Base-by-base conservation (phyloP, 1,284 basidiomycete genomes). In the Neotropicomus parvogracilis region DNA sequence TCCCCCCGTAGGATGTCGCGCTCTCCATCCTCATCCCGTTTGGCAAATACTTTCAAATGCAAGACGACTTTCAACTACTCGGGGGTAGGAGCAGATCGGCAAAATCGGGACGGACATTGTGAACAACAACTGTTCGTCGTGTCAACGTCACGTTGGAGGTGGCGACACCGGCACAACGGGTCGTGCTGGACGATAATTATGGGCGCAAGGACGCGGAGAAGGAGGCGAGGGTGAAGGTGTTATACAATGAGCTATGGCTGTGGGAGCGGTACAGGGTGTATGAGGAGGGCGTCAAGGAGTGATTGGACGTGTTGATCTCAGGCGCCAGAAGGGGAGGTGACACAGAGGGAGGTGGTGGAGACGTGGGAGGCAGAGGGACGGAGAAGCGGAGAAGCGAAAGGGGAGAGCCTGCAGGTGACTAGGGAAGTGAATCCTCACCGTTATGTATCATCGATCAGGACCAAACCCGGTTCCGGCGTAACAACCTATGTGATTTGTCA, bases 121-220 rank as follows among this genome's bases (percentile, higher is more conserved):
- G 49, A 95, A 99, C 73, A 98, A 98, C 82, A 99, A 99, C 74
- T 99, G 97, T 74, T 91, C 89, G 34, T 99, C 95, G 97, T 88
- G 77, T 99, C 70, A 98, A 97, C 71, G 85, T 84, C 16, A 95
- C 94, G 27, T 78, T 99, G 52, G 73, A 77, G 14, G 61, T 75
- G 41, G 81, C 77, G 3, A 73, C 69, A 3, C 70, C 78, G 1
- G 72, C 62, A 65, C 91, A 79, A 76, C 81, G 71, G 34, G 65
- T 65, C 35, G 62, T 82, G 56, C 80, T 77, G 28, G 80, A 94
- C 58, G 82, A 78, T 34, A 91, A 94, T 71, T 99, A 99, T 66
- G 95, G 95, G 6, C 75, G 80, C 52, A 97, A 97, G 72, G 73
- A 85, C 59, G 50, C 76, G 3, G 66, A 37, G 58, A 71, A 59